Percentiles rank a stretch among this genome's conserved stretches.
These are phyloP conservation scores for Toxicodendron radicans DNA, from an alignment of 345 rosid species.

Conservation along the genomic window DNA sequence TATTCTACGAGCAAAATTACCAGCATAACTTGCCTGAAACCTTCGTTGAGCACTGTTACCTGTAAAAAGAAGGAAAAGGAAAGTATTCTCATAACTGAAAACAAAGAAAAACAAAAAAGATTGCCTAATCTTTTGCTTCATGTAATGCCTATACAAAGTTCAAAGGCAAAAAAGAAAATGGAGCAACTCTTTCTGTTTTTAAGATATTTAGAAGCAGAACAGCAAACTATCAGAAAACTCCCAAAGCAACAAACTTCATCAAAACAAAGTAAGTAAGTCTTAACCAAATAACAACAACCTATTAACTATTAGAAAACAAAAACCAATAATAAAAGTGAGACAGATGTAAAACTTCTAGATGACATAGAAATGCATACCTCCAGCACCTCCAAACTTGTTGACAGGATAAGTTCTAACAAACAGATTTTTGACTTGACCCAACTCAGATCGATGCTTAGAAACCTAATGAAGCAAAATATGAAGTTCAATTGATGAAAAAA, in stretches of 20 bases:
- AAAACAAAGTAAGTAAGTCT: not conserved
- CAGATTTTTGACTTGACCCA: constrained; percentile 40
- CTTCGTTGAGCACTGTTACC: constrained; percentile 43
- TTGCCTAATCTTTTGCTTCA: not conserved
- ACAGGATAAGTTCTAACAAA: constrained; percentile 42
- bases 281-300: not conserved
- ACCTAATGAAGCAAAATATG: constrained; percentile 37
- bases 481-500: not conserved
- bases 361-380: constrained; percentile 34
- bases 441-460: constrained; percentile 48
- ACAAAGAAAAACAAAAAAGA: constrained; percentile 2
- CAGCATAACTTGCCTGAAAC: constrained; percentile 70
- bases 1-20: constrained; percentile 69
- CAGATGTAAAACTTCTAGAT: not conserved
- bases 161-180: not conserved
- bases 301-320: not conserved
- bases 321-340: not conserved
- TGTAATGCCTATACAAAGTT: not conserved
- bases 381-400: constrained; percentile 37
- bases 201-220: not conserved
- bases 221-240: not conserved
- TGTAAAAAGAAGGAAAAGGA: constrained; percentile 22
- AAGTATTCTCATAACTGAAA: not conserved
- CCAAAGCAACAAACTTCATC: not conserved
- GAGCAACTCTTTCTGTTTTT: not conserved